Percentiles rank a stretch among this genome's conserved stretches.
phyloP scores from a whole-genome alignment of 192 early-diverging fungal species.

The Kappamyces sp. region DNA sequence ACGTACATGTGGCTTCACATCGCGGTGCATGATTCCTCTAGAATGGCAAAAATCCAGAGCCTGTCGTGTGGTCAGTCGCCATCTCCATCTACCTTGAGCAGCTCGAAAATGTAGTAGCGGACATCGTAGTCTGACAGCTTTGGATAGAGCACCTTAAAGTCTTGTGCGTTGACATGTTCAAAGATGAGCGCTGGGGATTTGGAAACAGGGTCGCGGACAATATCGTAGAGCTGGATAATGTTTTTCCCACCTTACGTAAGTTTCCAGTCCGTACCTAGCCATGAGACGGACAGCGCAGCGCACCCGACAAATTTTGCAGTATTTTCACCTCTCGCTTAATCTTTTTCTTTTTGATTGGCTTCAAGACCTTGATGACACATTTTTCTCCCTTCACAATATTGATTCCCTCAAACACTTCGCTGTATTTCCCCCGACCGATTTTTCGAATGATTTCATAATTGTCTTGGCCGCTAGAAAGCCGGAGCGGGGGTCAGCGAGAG shows the following conservation, averaged over 20 bases:
- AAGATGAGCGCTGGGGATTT: constrained; percentile 96
- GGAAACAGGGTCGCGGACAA: constrained; percentile 89
- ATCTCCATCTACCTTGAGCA: constrained; percentile 67
- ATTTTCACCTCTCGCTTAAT: constrained; percentile 99
- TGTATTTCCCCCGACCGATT: constrained; percentile 98
- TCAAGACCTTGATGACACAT: constrained; percentile 98
- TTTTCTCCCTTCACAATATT: constrained; percentile 74
- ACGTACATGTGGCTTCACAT: constrained; percentile 87
- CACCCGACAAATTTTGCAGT: constrained; percentile 84
- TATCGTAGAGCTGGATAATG: constrained; percentile 83
- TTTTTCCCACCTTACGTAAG: constrained; percentile 65
- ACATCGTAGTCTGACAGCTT: constrained; percentile 92
- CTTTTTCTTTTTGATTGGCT: constrained; percentile 99
- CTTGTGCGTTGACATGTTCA: constrained; percentile 95
- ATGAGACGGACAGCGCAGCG: too few relatives aligned
- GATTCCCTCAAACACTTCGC: constrained; percentile 98
- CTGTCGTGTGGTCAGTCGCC: constrained; percentile 27
- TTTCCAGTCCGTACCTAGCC: too few relatives aligned
- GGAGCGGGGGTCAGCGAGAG: not conserved
- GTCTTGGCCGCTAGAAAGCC: constrained; percentile 63
- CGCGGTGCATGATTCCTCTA: constrained; percentile 98
- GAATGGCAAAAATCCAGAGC: constrained; percentile 98
- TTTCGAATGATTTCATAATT: constrained; percentile 98
- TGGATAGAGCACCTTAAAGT: constrained; percentile 95
- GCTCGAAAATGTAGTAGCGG: constrained; percentile 93